A percentile compares a stretch with the other conserved stretches of the same genome.
phyloP scores from a whole-genome alignment of 23 red algal genomes.

The Gracilaria domingensis region DNA sequence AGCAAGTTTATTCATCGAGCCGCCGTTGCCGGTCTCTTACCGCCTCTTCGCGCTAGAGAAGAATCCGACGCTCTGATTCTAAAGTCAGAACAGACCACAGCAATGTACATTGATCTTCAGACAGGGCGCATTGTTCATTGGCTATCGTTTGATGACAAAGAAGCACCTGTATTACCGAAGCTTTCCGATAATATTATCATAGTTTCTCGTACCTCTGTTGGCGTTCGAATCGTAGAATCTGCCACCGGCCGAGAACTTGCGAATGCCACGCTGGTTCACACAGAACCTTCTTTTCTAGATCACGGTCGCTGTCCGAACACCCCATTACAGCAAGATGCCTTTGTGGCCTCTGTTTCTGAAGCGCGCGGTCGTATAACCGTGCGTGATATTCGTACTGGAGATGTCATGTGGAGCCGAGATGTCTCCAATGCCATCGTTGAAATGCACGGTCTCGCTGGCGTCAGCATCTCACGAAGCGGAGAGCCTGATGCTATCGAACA shows the following conservation, averaged over 20 bases:
- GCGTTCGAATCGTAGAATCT: conserved; percentile 66
- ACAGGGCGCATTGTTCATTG: conserved; percentile 54
- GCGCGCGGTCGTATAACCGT: conserved; percentile 61
- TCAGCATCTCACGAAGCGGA: conserved; percentile 20
- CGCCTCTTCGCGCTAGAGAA: conserved; percentile 1
- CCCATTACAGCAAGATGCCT: background rate
- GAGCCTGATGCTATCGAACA: background rate
- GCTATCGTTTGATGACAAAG: conserved; percentile 27
- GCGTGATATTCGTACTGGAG: conserved; percentile 35
- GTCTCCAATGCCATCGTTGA: conserved; percentile 59
- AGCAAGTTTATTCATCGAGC: conserved; percentile 38
- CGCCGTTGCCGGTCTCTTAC: background rate
- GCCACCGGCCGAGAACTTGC: conserved; percentile 56
- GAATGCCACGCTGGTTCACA: conserved; percentile 74
- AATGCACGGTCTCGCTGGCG: conserved; percentile 69
- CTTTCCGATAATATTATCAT: conserved; percentile 61
- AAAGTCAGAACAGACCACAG: conserved; percentile 27
- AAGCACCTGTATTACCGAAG: conserved; percentile 29
- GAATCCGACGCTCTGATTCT: conserved; percentile 55
- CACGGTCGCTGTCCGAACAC: conserved; percentile 52
- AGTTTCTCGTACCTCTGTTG: conserved; percentile 55
- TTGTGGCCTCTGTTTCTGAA: conserved; percentile 27
- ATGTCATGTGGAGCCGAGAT: conserved; percentile 56
- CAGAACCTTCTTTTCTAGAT: conserved; percentile 58
- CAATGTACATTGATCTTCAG: conserved; percentile 56